Evolutionary conservation across 116 monocot species (phyloP).

Genomic region (Cymodocea nodosa): DNA sequence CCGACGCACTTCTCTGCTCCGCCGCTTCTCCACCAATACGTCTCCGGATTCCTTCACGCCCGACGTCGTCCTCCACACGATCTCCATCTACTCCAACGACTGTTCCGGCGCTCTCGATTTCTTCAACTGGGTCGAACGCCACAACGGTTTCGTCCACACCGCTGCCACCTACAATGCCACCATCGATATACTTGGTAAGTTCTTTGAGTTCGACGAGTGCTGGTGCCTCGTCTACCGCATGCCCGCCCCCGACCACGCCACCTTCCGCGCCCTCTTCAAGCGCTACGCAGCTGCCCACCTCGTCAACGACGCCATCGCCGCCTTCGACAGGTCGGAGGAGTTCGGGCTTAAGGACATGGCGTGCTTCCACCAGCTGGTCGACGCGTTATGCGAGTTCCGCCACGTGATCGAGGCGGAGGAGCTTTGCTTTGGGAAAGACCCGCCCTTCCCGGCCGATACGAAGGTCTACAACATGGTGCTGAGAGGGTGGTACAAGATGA

Average conservation of each 20-base stretch:
- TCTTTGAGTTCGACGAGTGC: slow-evolving; percentile 64
- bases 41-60: slow-evolving; percentile 12
- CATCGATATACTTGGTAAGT: slow-evolving; percentile 80
- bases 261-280: slow-evolving; percentile 69
- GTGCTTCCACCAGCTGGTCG: slow-evolving; percentile 55
- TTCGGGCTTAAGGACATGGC: slow-evolving; percentile 24
- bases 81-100: slow-evolving; percentile 68
- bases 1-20: neutral
- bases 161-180: slow-evolving; percentile 32
- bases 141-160: slow-evolving; percentile 35
- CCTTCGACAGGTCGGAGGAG: slow-evolving; percentile 24
- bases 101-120: slow-evolving; percentile 72
- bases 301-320: slow-evolving; percentile 42
- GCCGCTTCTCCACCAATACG: slow-evolving; percentile 2
- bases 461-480: slow-evolving; percentile 80
- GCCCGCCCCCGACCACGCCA: slow-evolving; percentile 31
- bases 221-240: slow-evolving; percentile 32
- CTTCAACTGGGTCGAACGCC: slow-evolving; percentile 50
- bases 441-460: slow-evolving; percentile 47
- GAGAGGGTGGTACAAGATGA: slow-evolving; percentile 67
- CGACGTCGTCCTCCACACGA: slow-evolving; percentile 37
- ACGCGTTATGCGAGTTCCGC: slow-evolving; percentile 73
- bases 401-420: slow-evolving; percentile 53
- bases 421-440: slow-evolving; percentile 30
- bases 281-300: slow-evolving; percentile 87